Conservation (phyloP, 2,329 filamentous ascomycete genomes). For the Ophiostoma sp. region DNA sequence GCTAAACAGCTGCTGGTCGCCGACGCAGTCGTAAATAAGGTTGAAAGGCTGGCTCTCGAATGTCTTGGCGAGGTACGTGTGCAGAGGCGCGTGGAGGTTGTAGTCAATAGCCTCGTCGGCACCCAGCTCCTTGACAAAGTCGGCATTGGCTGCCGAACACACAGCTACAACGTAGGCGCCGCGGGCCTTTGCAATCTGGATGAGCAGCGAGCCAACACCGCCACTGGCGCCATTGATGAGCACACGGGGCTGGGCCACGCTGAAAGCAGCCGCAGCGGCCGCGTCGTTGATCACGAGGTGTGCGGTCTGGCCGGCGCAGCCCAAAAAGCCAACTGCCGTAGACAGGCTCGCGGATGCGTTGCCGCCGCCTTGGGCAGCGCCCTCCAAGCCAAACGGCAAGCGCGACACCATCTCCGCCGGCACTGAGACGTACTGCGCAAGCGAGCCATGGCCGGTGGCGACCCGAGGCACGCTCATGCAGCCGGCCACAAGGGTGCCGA, state of each 20-base stretch:
- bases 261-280: constrained; percentile 26
- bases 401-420: constrained; percentile 31
- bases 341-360: constrained; percentile 28
- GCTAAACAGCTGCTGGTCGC: constrained; percentile 43
- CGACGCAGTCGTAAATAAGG: constrained; percentile 46
- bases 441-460: constrained; percentile 31
- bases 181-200: constrained; percentile 42
- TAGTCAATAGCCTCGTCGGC: constrained; percentile 46
- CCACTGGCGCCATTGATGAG: constrained; percentile 49
- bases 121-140: constrained; percentile 43
- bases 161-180: constrained; percentile 42
- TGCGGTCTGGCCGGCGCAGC: constrained; percentile 36
- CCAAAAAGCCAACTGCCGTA: constrained; percentile 24
- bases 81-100: constrained; percentile 34
- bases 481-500: constrained; percentile 33
- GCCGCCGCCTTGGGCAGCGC: not conserved
- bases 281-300: constrained; percentile 30
- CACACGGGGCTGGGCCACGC: constrained; percentile 34
- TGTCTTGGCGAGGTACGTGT: constrained; percentile 32
- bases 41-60: constrained; percentile 37
- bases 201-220: constrained; percentile 43
- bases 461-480: constrained; percentile 31
- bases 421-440: constrained; percentile 36
- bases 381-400: constrained; percentile 28
- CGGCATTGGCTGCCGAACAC: constrained; percentile 44